Evolutionary conservation across 2,329 filamentous ascomycete species (phyloP).

Genomic region (Bimuria novae-zelandiae): DNA sequence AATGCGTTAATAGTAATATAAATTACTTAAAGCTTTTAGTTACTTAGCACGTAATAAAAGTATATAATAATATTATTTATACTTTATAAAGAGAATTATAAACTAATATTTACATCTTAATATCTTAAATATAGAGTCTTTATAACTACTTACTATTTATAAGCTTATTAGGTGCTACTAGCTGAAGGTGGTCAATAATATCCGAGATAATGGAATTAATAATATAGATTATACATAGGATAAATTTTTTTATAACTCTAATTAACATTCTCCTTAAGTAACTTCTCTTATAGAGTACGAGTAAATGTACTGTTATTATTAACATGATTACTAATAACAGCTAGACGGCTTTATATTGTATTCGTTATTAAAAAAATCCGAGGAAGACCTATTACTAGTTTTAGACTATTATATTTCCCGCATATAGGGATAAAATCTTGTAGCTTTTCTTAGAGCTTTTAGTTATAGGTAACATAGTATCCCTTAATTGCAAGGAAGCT

Average conservation of each 20-base stretch:
- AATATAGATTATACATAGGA: slow-evolving; percentile 7
- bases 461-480: slow-evolving; percentile 13
- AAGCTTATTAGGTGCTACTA: slow-evolving; percentile 3
- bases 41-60: background rate
- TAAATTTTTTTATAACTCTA: slow-evolving; percentile 3
- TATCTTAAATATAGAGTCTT: background rate
- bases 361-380: background rate
- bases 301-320: slow-evolving; percentile 5
- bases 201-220: slow-evolving; percentile 11
- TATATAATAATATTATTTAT: background rate
- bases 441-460: slow-evolving; percentile 7
- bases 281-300: background rate
- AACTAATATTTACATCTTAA: background rate
- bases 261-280: background rate
- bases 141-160: background rate
- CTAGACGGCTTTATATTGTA: slow-evolving; percentile 3
- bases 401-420: background rate
- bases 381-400: slow-evolving; percentile 1
- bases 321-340: slow-evolving; percentile 6
- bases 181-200: slow-evolving; percentile 5
- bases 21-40: background rate
- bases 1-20: background rate
- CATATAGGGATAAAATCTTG: slow-evolving; percentile 11
- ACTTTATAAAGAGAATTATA: background rate
- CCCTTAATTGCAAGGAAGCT: too few relatives aligned